phyloP scores from a whole-genome alignment of 345 rosid species.

The Rhodamnia rubescens region DNA sequence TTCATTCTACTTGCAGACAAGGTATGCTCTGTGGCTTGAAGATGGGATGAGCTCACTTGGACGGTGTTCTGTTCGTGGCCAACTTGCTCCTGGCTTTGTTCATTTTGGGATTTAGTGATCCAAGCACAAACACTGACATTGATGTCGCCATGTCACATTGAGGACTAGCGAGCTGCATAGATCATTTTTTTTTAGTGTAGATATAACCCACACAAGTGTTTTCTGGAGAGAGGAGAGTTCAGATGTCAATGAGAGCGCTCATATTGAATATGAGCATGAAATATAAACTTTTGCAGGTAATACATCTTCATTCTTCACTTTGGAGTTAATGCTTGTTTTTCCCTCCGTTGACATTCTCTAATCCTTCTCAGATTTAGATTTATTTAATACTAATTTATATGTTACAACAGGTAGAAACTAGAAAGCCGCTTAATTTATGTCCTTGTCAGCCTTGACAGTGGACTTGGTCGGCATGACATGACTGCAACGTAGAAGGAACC shows the following conservation, averaged over 20 bases:
- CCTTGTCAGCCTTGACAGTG: not conserved
- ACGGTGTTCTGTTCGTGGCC: not conserved
- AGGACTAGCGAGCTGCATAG: not conserved
- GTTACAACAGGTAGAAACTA: not conserved
- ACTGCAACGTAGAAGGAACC: not conserved
- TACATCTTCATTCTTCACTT: not conserved
- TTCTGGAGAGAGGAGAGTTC: not conserved
- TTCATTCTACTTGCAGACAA: slow-evolving; percentile 30
- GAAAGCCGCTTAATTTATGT: not conserved
- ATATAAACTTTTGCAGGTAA: not conserved
- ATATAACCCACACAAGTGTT: not conserved
- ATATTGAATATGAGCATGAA: not conserved
- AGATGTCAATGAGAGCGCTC: not conserved
- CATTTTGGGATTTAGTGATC: not conserved
- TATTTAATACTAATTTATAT: not conserved
- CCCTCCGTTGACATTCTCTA: not conserved
- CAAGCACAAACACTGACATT: not conserved
- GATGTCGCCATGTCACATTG: not conserved
- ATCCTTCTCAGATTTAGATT: not conserved
- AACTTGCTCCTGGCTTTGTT: not conserved
- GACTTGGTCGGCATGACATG: not conserved
- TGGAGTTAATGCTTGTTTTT: not conserved
- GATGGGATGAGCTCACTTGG: not conserved
- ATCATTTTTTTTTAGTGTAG: not conserved
- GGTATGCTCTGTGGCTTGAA: slow-evolving; percentile 55